Evolutionary conservation across 1,284 basidiomycete genomes (phyloP), one percentile per base, ranked within the genome.

Genomic region (Papiliotrema fonsecae): DNA sequence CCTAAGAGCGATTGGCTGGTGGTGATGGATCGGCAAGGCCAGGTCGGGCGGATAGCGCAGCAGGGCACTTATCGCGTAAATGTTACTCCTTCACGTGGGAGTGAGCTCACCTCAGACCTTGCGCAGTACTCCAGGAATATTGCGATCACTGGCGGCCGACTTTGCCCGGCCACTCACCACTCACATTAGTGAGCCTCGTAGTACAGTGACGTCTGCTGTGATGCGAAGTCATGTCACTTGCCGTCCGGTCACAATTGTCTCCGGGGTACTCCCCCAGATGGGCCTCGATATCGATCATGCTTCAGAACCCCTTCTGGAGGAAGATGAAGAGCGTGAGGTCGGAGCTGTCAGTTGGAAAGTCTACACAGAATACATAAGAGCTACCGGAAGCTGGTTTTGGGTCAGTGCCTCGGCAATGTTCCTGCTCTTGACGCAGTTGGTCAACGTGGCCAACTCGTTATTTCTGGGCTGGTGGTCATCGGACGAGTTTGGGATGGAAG

Each of bases 381-480:
- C 49, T 11, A 49, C 32, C 31, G 54, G 46, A 14, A 31, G 38
- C 13, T 25, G 36, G 32, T 9, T 24, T 2, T 55, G 52, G 52
- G 25, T 51, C 14, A 14, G 35, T 18, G 22, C 50, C 2, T 16
- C 43, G n/a, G 19, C 26, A 14, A 10, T 45, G 6, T 24, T 49
- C 9, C 44, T 46, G 31, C 13, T 25, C 22, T 25, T 47, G 30
- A 51, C 40, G 24, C 47, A 52, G 22, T n/a, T 41, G 9, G 34
- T 34, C 18, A 40, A 47, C 18, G 51, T 63, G 3, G 52, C 48
- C 4, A 61, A 44, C 13, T 52, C 57, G 0, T 21, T 63, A 14
- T 49, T 59, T n/a, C 39, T 63, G 1, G 54, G 57, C 2, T 57
- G 47, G 43, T 63, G 61, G 61, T 36, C 47, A n/a, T 56, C 42